phyloP scores from a whole-genome alignment of 495 filamentous ascomycete genomes.

The Aspergillus diversus region DNA sequence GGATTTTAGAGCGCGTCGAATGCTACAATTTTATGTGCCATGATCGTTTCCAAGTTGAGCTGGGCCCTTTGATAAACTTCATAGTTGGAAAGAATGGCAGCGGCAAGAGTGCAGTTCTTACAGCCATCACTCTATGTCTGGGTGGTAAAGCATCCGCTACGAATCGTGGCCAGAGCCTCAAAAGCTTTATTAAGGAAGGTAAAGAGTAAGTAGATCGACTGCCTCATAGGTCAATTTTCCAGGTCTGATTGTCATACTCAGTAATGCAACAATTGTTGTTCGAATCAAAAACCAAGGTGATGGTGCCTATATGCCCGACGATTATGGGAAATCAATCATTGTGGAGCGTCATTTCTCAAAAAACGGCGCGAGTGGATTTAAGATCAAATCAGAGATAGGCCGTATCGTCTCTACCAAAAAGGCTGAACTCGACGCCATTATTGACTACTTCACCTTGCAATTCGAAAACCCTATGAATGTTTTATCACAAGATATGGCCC shows the following conservation, averaged over 20 bases:
- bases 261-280: conserved; percentile 63
- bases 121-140: conserved; percentile 89
- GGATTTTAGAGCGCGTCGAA: conserved; percentile 79
- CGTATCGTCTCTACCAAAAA: conserved; percentile 81
- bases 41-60: conserved; percentile 70
- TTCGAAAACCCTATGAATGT: conserved; percentile 98
- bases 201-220: conserved; percentile 57
- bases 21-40: conserved; percentile 98
- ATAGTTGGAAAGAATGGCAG: conserved; percentile 97
- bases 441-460: conserved; percentile 89
- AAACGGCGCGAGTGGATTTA: conserved; percentile 79
- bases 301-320: conserved; percentile 79
- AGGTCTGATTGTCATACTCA: conserved; percentile 26
- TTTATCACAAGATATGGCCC: conserved; percentile 94
- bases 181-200: conserved; percentile 91
- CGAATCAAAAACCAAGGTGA: conserved; percentile 88
- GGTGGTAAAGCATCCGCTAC: conserved; percentile 93
- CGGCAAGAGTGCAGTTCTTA: conserved; percentile 98
- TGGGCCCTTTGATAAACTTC: conserved; percentile 96
- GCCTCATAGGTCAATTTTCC: conserved; percentile 24
- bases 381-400: conserved; percentile 73
- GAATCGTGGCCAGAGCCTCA: conserved; percentile 91
- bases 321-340: conserved; percentile 84
- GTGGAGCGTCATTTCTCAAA: conserved; percentile 87
- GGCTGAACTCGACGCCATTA: conserved; percentile 87